Evolutionary conservation across 805 yeast genomes (phyloP).

Genomic region (Kodamaea leandrae): DNA sequence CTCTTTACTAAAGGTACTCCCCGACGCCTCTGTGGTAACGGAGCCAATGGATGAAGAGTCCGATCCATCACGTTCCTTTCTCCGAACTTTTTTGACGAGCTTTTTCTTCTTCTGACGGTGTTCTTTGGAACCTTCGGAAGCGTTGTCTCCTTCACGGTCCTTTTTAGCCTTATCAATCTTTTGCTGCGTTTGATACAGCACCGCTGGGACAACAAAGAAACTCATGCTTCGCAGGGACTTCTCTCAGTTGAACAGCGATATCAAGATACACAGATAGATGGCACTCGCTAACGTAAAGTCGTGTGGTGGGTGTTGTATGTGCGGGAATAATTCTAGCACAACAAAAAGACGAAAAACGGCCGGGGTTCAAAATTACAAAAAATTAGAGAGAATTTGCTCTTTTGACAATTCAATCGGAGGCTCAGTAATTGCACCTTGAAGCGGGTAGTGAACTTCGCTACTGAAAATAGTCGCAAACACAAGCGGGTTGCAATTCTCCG

Average conservation of each 20-base stretch:
- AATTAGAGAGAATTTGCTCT: not conserved
- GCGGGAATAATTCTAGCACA: not conserved
- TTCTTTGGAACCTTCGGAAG: slow-evolving; percentile 5
- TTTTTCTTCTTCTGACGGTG: slow-evolving; percentile 16
- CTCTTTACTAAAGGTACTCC: not conserved
- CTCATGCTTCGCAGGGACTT: slow-evolving; percentile 29
- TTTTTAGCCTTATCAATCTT: slow-evolving; percentile 27
- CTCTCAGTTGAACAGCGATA: too few species aligned
- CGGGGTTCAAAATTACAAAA: too few species aligned
- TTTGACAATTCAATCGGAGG: too few species aligned
- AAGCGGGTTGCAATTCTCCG: too few species aligned
- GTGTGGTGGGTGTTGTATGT: not conserved
- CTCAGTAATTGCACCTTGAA: too few species aligned
- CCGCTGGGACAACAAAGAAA: slow-evolving; percentile 38
- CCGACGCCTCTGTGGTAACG: slow-evolving; percentile 3
- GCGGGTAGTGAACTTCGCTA: too few species aligned
- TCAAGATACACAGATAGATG: too few species aligned
- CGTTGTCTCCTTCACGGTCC: slow-evolving; percentile 15
- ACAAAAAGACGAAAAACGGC: not conserved
- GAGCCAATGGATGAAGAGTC: slow-evolving; percentile 9
- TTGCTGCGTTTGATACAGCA: slow-evolving; percentile 42
- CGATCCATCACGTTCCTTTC: not conserved
- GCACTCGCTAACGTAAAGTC: too few species aligned
- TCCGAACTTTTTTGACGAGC: slow-evolving; percentile 6
- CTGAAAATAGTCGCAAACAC: too few species aligned